These are phyloP conservation scores for Microstegium vimineum DNA, from an alignment of 176 grass and related monocot species.

Conservation along the genomic window DNA sequence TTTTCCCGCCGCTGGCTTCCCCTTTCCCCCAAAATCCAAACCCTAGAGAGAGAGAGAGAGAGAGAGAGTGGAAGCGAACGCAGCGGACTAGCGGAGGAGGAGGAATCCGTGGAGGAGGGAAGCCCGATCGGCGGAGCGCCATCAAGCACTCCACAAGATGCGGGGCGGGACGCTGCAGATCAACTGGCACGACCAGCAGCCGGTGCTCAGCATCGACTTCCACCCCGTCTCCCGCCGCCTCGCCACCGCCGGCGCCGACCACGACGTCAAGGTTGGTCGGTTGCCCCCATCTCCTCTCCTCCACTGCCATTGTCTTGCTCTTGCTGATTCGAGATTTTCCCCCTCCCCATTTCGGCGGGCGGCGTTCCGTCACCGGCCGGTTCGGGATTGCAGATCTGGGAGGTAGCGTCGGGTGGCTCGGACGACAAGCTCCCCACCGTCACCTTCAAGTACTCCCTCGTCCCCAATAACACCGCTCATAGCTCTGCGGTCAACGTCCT, in stretches of 20 bases:
- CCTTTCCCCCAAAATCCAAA: background rate
- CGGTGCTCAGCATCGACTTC: conserved; percentile 98
- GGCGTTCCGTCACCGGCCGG: background rate
- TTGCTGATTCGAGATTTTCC: background rate
- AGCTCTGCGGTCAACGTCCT: conserved; percentile 78
- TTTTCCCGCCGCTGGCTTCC: conserved; percentile 32
- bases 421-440: conserved; percentile 69
- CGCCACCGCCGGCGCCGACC: conserved; percentile 91
- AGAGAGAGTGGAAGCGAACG: background rate
- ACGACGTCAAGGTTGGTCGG: conserved; percentile 87
- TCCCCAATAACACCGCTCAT: conserved; percentile 69
- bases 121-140: background rate
- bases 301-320: no score
- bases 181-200: conserved; percentile 95
- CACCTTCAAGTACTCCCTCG: conserved; percentile 64
- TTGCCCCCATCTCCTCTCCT: background rate
- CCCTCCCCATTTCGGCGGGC: background rate
- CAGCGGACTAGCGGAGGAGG: background rate
- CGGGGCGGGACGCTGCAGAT: conserved; percentile 97
- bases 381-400: conserved; percentile 63
- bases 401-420: conserved; percentile 41
- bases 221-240: conserved; percentile 69
- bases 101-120: background rate
- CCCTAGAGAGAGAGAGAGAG: conserved; percentile 8
- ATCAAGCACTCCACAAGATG: conserved; percentile 21